Base-by-base conservation (phyloP, 1,284 basidiomycete species). In the Irpex sp. region DNA sequence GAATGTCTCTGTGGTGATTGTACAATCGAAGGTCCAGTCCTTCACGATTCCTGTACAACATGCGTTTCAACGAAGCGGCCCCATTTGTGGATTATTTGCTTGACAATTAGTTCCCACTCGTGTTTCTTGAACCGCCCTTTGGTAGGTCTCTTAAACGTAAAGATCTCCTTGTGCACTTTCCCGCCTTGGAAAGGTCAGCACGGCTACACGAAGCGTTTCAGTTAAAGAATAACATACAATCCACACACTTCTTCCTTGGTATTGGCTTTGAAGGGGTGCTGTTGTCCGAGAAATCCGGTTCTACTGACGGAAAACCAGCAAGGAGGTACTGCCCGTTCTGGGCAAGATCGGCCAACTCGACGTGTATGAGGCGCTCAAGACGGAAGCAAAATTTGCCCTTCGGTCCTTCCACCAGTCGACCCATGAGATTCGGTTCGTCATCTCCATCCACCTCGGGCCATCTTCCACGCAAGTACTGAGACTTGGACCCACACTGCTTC, bases 11-110 rank as follows among this genome's bases (percentile, higher is more conserved):
- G 7, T 39, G 7, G 17, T 2, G 9, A 50, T 50, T 1, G 7
- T 50, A 50, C 13, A 54, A 11, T 54, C 15, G 49, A 51, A 17
- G 11, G 9, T 54, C 9, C 53, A 54, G 9, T 43, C 31, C 60
- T 39, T 21, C 13, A 26, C 3, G 57, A 49, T 59, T 50, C n/a
- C n/a, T 58, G 56, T 64, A 61, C 72, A 21, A 76, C 63, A 63
- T 73, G 75, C 0, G 65, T 66, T 50, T 75, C 70, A 4, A 81
- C 76, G 63, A 90, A 93, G 19, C 66, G 75, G 3, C 87, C 90
- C 91, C 91, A 93, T 63, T 83, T 85, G 70, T 89, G 84, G 59
- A 93, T 83, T 7, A 92, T 84, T 53, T 88, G 88, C 68, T 83
- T 84, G 43, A 93, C 88, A 36, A 93, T 78, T 15, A 74, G 64